A percentile compares a stretch with the other conserved stretches of the same genome.
These are phyloP conservation scores for Rubia tinctorum DNA, from an alignment of 305 asterid species.

Conservation along the genomic window DNA sequence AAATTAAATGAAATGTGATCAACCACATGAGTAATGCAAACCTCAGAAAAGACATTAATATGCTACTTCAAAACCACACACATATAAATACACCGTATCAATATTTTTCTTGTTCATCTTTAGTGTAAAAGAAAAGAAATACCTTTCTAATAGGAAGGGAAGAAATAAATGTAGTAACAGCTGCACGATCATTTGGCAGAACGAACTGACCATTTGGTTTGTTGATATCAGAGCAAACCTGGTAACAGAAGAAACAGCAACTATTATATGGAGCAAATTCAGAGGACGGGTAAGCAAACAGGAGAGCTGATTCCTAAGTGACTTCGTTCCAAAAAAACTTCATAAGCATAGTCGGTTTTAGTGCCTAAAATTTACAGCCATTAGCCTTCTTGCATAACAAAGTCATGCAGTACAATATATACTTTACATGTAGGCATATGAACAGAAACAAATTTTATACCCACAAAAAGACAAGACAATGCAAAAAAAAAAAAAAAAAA, in stretches of 20 bases:
- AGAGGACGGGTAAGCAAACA: neutral
- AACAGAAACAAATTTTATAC: neutral
- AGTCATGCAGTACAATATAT: neutral
- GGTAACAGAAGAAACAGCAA: conserved; percentile 22
- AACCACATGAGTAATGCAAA: conserved; percentile 7
- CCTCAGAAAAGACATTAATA: conserved; percentile 10
- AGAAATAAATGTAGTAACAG: conserved; percentile 84
- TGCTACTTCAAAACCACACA: conserved; percentile 1
- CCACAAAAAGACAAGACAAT: too few species aligned
- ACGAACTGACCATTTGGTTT: conserved; percentile 96
- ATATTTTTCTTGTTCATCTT: neutral
- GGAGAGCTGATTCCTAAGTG: neutral
- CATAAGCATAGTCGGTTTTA: neutral
- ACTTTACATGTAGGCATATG: neutral
- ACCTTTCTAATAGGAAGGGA: conserved; percentile 97
- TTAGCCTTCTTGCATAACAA: neutral
- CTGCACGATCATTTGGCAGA: conserved; percentile 75
- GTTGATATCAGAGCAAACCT: conserved; percentile 96
- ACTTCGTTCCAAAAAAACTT: neutral
- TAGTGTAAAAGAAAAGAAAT: conserved; percentile 7
- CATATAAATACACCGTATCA: neutral
- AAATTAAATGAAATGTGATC: conserved; percentile 23
- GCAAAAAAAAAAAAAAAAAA: neutral
- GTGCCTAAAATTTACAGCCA: neutral
- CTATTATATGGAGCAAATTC: neutral